A percentile compares a stretch with the other conserved stretches of the same genome.
Conservation (phyloP, 495 filamentous ascomycete species). For the Aspergillus sclerotiicarbonarius region DNA sequence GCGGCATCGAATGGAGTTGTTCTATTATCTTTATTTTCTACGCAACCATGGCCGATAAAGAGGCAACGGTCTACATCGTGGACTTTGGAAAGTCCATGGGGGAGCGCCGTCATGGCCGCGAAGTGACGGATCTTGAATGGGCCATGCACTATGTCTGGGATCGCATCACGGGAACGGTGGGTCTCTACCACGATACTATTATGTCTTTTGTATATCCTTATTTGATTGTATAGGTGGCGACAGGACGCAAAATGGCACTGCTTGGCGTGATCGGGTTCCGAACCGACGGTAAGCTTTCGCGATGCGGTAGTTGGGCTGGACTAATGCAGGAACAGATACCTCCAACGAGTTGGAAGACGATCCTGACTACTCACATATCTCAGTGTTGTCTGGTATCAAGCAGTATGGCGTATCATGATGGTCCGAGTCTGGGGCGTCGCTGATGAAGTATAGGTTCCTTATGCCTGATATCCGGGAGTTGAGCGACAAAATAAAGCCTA, state of each 20-base stretch:
- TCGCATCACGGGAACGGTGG: conserved; percentile 77
- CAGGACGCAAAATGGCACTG: conserved; percentile 75
- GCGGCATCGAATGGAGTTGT: neutral
- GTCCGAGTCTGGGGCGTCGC: neutral
- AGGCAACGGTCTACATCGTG: conserved; percentile 88
- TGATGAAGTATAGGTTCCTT: conserved; percentile 50
- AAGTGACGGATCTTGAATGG: conserved; percentile 81
- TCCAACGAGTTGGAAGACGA: conserved; percentile 61
- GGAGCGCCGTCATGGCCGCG: conserved; percentile 67
- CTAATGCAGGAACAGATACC: conserved; percentile 50
- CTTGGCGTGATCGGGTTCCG: conserved; percentile 80
- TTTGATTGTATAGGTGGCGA: conserved; percentile 57
- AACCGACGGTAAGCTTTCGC: conserved; percentile 57
- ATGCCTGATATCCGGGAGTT: conserved; percentile 67
- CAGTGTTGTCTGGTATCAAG: conserved; percentile 66
- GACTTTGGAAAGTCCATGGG: conserved; percentile 86
- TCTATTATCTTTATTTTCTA: neutral
- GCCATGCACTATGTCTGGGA: conserved; percentile 96
- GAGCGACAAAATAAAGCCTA: conserved; percentile 60
- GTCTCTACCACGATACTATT: conserved; percentile 11
- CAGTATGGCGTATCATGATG: conserved; percentile 45
- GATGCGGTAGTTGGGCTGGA: neutral
- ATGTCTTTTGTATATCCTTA: conserved; percentile 7
- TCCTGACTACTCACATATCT: conserved; percentile 74
- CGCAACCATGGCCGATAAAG: conserved; percentile 81